Percentiles rank a stretch among this genome's conserved stretches.
These are phyloP conservation scores for Fragilaria radians DNA, from an alignment of 108 stramenopile genomes.

Conservation along the genomic window DNA sequence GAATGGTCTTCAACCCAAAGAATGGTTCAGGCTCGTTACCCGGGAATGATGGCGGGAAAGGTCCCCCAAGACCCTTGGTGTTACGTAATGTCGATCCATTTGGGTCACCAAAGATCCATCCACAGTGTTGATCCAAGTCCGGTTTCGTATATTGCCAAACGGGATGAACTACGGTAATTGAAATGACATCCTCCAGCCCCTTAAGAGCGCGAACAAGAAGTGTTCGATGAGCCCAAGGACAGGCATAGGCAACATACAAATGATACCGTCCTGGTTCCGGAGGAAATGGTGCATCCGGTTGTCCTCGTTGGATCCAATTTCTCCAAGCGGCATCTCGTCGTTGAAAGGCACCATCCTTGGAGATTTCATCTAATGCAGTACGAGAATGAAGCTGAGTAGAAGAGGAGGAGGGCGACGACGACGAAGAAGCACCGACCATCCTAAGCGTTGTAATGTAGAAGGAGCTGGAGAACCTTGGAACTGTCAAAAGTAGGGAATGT, in stretches of 20 bases:
- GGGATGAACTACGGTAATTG: slow-evolving; percentile 77
- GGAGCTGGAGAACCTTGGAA: too few relatives aligned
- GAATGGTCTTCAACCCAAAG: slow-evolving; percentile 29
- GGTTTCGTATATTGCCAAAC: slow-evolving; percentile 77
- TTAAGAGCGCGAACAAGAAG: slow-evolving; percentile 80
- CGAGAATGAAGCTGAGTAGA: too few relatives aligned
- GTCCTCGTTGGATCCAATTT: slow-evolving; percentile 22
- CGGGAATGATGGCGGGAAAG: slow-evolving; percentile 66
- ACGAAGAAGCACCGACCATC: too few relatives aligned
- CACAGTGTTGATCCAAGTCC: slow-evolving; percentile 79
- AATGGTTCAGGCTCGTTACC: slow-evolving; percentile 68
- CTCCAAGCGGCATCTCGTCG: slow-evolving; percentile 38
- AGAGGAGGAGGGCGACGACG: too few relatives aligned
- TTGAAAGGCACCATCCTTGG: slow-evolving; percentile 28
- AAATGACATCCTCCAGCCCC: slow-evolving; percentile 86
- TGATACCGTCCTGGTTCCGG: slow-evolving; percentile 72
- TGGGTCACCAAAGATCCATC: slow-evolving; percentile 88
- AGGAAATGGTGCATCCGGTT: slow-evolving; percentile 61
- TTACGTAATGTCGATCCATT: slow-evolving; percentile 46
- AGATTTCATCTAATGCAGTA: slow-evolving; percentile 19
- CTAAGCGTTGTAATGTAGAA: too few relatives aligned
- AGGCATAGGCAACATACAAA: slow-evolving; percentile 66
- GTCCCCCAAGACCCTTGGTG: slow-evolving; percentile 67
- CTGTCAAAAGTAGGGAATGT: too few relatives aligned
- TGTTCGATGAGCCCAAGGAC: slow-evolving; percentile 80